phyloP scores from a whole-genome alignment of 768 basidiomycete genomes.

The Imleria badia region DNA sequence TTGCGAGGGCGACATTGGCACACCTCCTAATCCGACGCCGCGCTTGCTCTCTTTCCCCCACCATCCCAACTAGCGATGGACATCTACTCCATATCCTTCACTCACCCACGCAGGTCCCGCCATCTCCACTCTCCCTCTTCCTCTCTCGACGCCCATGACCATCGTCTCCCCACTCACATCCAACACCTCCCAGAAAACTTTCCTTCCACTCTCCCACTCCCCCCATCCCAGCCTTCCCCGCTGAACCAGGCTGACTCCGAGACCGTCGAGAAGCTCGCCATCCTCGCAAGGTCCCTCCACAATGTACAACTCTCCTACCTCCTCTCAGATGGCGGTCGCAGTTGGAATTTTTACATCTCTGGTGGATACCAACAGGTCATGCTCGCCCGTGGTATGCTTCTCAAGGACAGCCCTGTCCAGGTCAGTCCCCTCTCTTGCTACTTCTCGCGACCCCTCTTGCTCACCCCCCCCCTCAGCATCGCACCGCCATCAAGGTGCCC shows the following conservation, averaged over 20 bases:
- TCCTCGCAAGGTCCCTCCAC: constrained; percentile 78
- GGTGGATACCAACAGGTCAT: constrained; percentile 93
- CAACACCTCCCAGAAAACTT: constrained; percentile 33
- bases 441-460: constrained; percentile 8
- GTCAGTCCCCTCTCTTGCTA: constrained; percentile 38
- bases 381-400: constrained; percentile 81
- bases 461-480: constrained; percentile 52
- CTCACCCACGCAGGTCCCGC: constrained; percentile 81
- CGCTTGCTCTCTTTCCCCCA: background rate
- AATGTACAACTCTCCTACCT: constrained; percentile 83
- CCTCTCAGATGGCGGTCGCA: constrained; percentile 60
- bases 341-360: constrained; percentile 88
- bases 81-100: constrained; percentile 93
- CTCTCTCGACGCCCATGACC: constrained; percentile 62
- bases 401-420: constrained; percentile 88
- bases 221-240: constrained; percentile 31
- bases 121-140: constrained; percentile 57
- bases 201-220: constrained; percentile 40
- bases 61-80: constrained; percentile 56
- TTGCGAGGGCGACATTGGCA: constrained; percentile 12
- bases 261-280: constrained; percentile 74
- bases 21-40: constrained; percentile 25
- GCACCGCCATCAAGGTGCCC: constrained; percentile 83
- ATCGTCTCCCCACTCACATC: constrained; percentile 43
- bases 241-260: constrained; percentile 56